Conservation (phyloP, 352 stramenopile genomes). For the Phytophthora citricola region DNA sequence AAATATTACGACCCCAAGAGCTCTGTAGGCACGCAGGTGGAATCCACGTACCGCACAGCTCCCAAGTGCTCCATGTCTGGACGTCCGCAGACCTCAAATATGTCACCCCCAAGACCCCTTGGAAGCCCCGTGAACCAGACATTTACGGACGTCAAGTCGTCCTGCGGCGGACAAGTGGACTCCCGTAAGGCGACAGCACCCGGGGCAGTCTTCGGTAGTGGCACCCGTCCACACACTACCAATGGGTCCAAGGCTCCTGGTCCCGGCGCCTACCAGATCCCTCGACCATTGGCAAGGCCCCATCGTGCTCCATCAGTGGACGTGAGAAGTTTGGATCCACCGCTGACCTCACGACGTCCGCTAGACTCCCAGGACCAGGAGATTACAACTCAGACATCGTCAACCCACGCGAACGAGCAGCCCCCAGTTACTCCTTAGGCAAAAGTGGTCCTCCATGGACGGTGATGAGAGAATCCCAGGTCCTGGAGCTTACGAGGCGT, state of each 20-base stretch:
- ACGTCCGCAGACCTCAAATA: conserved; percentile 10
- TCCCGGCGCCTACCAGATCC: conserved; percentile 71
- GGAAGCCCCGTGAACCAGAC: too few relatives aligned
- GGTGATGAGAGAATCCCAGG: conserved; percentile 65
- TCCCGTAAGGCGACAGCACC: conserved; percentile 77
- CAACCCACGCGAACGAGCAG: conserved; percentile 68
- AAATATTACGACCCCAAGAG: conserved; percentile 66
- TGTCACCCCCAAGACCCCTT: too few relatives aligned
- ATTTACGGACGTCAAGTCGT: conserved; percentile 67
- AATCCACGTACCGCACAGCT: conserved; percentile 71
- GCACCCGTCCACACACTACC: conserved; percentile 55
- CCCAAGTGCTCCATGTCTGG: conserved; percentile 81
- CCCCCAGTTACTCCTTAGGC: conserved; percentile 75
- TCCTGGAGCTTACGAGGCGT: conserved; percentile 66
- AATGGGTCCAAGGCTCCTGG: conserved; percentile 66
- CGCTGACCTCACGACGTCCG: conserved; percentile 49
- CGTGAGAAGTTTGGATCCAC: conserved; percentile 85
- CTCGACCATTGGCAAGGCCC: conserved; percentile 73
- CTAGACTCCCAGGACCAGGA: conserved; percentile 63
- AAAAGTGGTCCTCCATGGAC: conserved; percentile 67
- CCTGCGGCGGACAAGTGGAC: conserved; percentile 74
- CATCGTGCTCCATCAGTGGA: conserved; percentile 76
- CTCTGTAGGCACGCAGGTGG: conserved; percentile 71
- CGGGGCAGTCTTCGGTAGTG: conserved; percentile 69
- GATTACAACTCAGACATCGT: conserved; percentile 73